phyloP scores from a whole-genome alignment of 768 basidiomycete genomes.

The Tricholomella constricta region DNA sequence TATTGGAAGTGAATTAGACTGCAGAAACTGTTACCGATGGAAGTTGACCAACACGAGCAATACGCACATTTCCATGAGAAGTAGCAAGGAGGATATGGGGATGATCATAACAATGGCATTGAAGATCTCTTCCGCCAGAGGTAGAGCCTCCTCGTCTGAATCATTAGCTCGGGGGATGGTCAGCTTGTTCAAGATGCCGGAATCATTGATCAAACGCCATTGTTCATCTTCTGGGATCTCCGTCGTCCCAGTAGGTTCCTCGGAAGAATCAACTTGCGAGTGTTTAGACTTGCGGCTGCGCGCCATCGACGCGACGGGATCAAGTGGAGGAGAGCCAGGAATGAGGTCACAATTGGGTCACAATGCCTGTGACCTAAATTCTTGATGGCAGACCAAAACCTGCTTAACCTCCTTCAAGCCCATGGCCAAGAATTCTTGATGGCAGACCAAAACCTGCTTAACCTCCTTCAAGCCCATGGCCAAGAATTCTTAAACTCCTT shows the following conservation, averaged over 20 bases:
- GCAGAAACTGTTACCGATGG: background rate
- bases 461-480: constrained; percentile 48
- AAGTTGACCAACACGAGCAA: background rate
- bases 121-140: constrained; percentile 70
- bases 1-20: constrained; percentile 84
- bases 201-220: constrained; percentile 72
- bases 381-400: constrained; percentile 27
- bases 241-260: constrained; percentile 21
- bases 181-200: constrained; percentile 53
- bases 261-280: background rate
- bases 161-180: constrained; percentile 14
- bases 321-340: background rate
- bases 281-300: constrained; percentile 23
- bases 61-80: constrained; percentile 86
- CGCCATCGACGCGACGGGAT: constrained; percentile 22
- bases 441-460: constrained; percentile 37
- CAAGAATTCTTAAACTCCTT: constrained; percentile 49
- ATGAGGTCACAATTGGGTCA: constrained; percentile 1
- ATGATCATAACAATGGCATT: constrained; percentile 64
- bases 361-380: constrained; percentile 4
- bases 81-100: constrained; percentile 71
- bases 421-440: constrained; percentile 26
- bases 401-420: constrained; percentile 45
- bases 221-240: constrained; percentile 76
- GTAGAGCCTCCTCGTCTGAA: constrained; percentile 39